Evolutionary conservation across 2,329 filamentous ascomycete genomes (phyloP), one percentile per base, ranked within the genome.

Genomic region (Scedosporium boydii): DNA sequence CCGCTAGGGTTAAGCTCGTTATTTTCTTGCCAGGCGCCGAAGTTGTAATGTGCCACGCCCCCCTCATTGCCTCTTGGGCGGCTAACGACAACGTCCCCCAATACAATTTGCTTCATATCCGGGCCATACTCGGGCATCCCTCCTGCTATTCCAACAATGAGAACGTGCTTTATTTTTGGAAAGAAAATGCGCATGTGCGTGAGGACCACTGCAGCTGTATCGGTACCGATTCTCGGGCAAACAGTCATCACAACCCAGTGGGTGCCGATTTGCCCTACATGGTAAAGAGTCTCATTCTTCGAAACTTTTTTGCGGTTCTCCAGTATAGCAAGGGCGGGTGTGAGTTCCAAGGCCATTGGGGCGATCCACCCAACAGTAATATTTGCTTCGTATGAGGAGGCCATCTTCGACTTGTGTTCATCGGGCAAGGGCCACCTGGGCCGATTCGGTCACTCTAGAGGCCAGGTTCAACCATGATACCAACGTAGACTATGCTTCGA

Each of bases 351-450:
- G 3, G 62, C 57, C 62, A 63, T 60, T 12, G 62, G 58, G 6
- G 62, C 58, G 34, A 63, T 63, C 62, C 62, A 63, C 18, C 58
- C 62, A 23, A 63, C 58, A 7, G 62, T 63, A 58, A 23, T 34
- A 1, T 42, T 16, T 14, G 16, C 34, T 41, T 18, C 23, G 29
- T 26, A 29, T 7, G 10, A n/a, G 34, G 34, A 27, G 44, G 53
- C 34, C 61, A 62, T 62, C 55, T 58, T 34, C 29, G 29, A 34
- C 29, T 34, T 34, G 7, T 3, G 6, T 4, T 29, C 3, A 29
- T 29, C 27, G 27, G 27, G 27, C 2, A 34, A 6, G 29, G 6
- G 29, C 29, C 29, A 1, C n/a, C n/a, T n/a, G 6, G 29, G 7
- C 29, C 9, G 29, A 34, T 34, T 34, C 29, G 3, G 7, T 34